Evolutionary conservation across 139 green algal genomes (phyloP).

Genomic region (Micractinium conductrix): DNA sequence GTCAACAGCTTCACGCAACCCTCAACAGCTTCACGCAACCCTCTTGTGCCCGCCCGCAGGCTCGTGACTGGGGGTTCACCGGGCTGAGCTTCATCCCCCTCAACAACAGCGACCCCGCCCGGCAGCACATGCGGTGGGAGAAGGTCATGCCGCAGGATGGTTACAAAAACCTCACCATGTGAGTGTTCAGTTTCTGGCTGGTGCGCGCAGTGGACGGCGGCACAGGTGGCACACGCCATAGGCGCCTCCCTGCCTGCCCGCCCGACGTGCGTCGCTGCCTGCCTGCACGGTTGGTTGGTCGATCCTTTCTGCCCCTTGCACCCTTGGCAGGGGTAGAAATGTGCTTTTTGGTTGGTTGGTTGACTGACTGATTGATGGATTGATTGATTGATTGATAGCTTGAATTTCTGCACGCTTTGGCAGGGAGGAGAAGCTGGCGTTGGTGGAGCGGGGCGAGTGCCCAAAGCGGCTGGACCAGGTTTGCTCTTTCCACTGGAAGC

Average conservation of each 20-base stretch:
- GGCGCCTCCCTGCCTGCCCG: too few relatives aligned
- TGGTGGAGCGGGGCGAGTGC: conserved; percentile 5
- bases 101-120: neutral
- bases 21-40: neutral
- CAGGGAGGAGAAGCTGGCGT: neutral
- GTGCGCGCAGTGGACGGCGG: neutral
- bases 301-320: too few relatives aligned
- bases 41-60: neutral
- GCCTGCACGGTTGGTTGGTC: too few relatives aligned
- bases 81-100: neutral
- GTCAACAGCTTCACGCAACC: too few relatives aligned
- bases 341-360: too few relatives aligned
- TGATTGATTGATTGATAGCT: too few relatives aligned
- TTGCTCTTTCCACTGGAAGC: conserved; percentile 10
- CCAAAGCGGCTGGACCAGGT: neutral
- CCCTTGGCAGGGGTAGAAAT: too few relatives aligned
- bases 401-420: neutral
- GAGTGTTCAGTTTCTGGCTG: neutral
- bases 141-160: neutral
- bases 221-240: too few relatives aligned
- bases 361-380: too few relatives aligned
- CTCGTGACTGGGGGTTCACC: conserved; percentile 2
- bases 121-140: conserved; percentile 14
- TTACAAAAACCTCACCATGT: neutral
- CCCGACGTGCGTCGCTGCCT: too few relatives aligned